Evolutionary conservation across 2,329 filamentous ascomycete genomes (phyloP).

Genomic region (Acephala macrosclerotiorum): DNA sequence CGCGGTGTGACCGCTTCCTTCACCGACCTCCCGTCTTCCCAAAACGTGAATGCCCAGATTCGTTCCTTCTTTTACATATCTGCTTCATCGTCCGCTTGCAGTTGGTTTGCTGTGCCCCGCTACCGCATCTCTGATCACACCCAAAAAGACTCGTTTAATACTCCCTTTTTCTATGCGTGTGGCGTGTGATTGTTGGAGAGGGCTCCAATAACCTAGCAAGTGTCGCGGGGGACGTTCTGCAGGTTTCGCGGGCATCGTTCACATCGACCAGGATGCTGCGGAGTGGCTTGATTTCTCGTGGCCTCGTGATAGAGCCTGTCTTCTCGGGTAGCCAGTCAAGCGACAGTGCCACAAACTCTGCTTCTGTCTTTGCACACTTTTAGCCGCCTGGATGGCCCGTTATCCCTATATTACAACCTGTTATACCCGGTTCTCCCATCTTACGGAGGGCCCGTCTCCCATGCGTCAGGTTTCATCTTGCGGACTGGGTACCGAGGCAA

Average conservation of each 20-base stretch:
- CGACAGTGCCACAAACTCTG: conserved; percentile 24
- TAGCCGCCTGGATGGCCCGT: conserved; percentile 25
- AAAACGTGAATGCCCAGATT: conserved; percentile 9
- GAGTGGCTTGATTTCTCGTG: conserved; percentile 37
- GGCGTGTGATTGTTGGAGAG: conserved; percentile 17
- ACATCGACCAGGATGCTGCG: conserved; percentile 28
- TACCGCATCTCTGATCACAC: conserved; percentile 19
- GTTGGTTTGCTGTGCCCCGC: conserved; percentile 25
- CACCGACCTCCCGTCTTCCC: neutral
- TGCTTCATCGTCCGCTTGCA: conserved; percentile 6
- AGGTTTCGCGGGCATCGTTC: conserved; percentile 25
- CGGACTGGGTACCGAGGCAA: conserved; percentile 13
- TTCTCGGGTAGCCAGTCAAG: conserved; percentile 27
- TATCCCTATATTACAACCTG: conserved; percentile 22
- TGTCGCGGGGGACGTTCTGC: conserved; percentile 25
- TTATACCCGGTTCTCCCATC: conserved; percentile 18
- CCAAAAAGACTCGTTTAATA: conserved; percentile 19
- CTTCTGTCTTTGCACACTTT: conserved; percentile 20
- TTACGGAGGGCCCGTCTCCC: conserved; percentile 13
- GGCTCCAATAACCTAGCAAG: conserved; percentile 1
- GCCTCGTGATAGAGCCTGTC: conserved; percentile 37
- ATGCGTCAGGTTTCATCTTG: conserved; percentile 20
- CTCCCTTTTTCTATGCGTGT: conserved; percentile 18
- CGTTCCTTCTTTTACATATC: conserved; percentile 15
- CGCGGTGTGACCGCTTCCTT: conserved; percentile 21